Evolutionary conservation across 108 stramenopile genomes (phyloP), one percentile per base, ranked within the genome.

Genomic region (Nannochloropsis gaditana): DNA sequence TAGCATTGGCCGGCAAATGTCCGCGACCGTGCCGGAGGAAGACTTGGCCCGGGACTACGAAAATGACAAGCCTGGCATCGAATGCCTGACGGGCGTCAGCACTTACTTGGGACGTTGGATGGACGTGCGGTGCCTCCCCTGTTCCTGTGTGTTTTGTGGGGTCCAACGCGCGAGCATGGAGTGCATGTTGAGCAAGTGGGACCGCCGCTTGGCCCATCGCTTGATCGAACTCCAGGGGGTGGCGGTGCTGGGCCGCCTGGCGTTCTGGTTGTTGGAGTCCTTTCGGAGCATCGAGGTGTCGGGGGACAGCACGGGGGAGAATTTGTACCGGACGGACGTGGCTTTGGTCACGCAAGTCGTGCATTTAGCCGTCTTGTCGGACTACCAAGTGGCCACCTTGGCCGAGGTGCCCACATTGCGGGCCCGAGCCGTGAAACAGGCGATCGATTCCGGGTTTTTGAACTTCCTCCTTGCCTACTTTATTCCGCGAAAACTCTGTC

Each of bases 281-380:
- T 73, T 73, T n/a, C 59, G 59, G 6, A n/a, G 19, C 19, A 73
- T 73, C n/a, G 59, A 73, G 59, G 59, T 73, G 59, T 73, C 59
- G n/a, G 59, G 59, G 59, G 59, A 73, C 59, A n/a, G 59, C 59
- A 73, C 59, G 5, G 59, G 59, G 5, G 59, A 73, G 59, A n/a
- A 73, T 73, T 73, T 73, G 59, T 73, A 73, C 59, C 59, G 59
- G 8, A 73, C 59, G 8, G 59, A 73, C 59, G 59, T 73, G 59
- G 59, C 59, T n/a, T 73, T 73, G 59, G 59, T n/a, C 2, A 73
- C 59, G 59, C 59, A 73, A n/a, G 59, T 73, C 19, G 59, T 73
- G 59, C 59, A 73, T 8, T 73, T 73, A 6, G n/a, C 19, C 59
- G 59, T 73, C 19, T n/a, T 73, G 59, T 73, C 59, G 5, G 59